Base-by-base conservation (phyloP, 2,329 filamentous ascomycete genomes). In the Diaporthe aspalathi region DNA sequence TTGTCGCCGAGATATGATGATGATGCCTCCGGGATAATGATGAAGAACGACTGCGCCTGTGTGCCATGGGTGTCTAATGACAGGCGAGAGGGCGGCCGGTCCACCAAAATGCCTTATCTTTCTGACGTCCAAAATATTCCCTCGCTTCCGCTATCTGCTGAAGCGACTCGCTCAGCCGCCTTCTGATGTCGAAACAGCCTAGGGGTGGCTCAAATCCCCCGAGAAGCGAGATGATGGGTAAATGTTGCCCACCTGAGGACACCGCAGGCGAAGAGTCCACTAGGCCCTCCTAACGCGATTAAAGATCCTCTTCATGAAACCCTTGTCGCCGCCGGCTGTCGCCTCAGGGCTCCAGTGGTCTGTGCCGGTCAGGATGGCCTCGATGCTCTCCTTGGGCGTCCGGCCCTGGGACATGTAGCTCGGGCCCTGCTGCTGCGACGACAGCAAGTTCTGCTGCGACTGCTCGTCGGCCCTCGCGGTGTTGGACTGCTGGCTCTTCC, bases 261-360 rank as follows among this genome's bases (percentile, higher is more conserved):
- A 71, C 27, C 72, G 69, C 12, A 73, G 72, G 45, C 49, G 50
- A 16, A 71, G 17, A 35, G 65, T 50, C 72, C 72, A 71, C 72
- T 73, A 81, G 3, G 80, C 77, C 70, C 87, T 84, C 68, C 86
- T 83, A 49, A 92, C 87, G 72, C 85, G 86, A 73, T 91, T 89
- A 90, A 90, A 92, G 70, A 92, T 84, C 67, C 89, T 86, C 81
- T 88, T 91, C 77, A 92, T 86, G 3, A 89, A 84, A 5, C 87
- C 85, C 63, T 83, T 84, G 70, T 90, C 88, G 27, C 84, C 81
- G n/a, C 22, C 27, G 60, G 60, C 60, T n/a, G 27, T 52, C 70
- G 85, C 81, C 45, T 78, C 80, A 32, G 78, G 79, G 53, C 77
- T 82, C 84, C 81, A 87, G 70, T 86, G 84, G 73, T 90, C 88